Evolutionary conservation across 371 early-diverging fungal species (phyloP), one percentile per base, ranked within the genome.

Genomic region (Umbelopsis sp.): DNA sequence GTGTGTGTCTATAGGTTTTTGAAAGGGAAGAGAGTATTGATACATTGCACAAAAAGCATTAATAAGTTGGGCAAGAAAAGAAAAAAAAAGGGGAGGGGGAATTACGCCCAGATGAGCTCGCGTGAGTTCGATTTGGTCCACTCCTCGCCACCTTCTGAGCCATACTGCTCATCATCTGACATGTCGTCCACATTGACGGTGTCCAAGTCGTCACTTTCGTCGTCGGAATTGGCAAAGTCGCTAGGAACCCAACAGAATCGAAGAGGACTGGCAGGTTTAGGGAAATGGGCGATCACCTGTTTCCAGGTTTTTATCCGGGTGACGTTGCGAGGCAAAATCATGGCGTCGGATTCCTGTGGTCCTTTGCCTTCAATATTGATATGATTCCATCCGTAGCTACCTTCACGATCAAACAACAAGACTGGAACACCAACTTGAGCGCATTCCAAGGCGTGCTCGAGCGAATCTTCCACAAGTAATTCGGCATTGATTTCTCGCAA

Each of bases 401-500:
- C 85, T 9, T 79, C 50, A 4, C 70, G 64, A 70, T 85, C 83
- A 57, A 83, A 85, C 32, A 85, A 45, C 24, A 85, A 67, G 20
- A 85, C 74, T 3, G 80, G 73, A 29, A 81, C 74, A 0, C 80
- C 81, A 20, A 75, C 70, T 18, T 67, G 67, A n/a, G 83, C 76
- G 46, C 82, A 83, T 63, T 80, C 83, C 29, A 71, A 44, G 0
- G 82, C 83, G 65, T 83, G 80, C 50, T 81, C 80, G 32, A 83
- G 70, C 2, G 77, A 80, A 67, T 85, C 82, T 53, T 83, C 83
- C 50, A 85, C 83, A 62, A 85, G 69, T 32, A 85, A 72, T 46
- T 85, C 77, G 24, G 82, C 86, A 29, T 79, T 78, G 64, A 85
- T 82, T 45, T 85, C 86, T 51, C 80, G 78, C 71, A 82, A 83